phyloP scores from a whole-genome alignment of 441 rosid genomes.

The Euphorbia celastroides region DNA sequence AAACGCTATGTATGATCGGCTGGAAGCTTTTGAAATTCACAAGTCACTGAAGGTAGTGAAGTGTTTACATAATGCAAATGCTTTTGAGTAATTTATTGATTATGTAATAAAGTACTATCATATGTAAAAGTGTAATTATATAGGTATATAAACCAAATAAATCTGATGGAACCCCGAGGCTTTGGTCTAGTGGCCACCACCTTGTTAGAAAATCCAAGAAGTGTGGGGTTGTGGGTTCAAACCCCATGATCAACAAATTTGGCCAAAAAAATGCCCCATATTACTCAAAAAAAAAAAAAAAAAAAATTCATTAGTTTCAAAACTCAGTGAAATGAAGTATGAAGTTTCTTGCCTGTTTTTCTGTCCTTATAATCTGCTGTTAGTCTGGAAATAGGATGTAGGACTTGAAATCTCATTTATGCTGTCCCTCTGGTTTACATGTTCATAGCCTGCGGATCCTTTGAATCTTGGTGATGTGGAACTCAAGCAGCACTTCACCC shows the following conservation, averaged over 20 bases:
- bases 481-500: conserved; percentile 77
- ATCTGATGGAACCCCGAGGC: too few relatives aligned
- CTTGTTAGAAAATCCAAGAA: too few relatives aligned
- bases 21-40: conserved; percentile 49
- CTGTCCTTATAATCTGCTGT: neutral
- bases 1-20: conserved; percentile 33
- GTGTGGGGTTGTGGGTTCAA: too few relatives aligned
- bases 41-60: conserved; percentile 57
- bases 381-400: neutral
- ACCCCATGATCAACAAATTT: too few relatives aligned
- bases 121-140: too few relatives aligned
- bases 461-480: conserved; percentile 51
- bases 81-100: too few relatives aligned
- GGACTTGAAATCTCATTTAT: conserved; percentile 14
- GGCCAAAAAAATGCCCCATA: too few relatives aligned
- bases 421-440: conserved; percentile 16
- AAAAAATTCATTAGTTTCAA: too few relatives aligned
- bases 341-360: neutral
- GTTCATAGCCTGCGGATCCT: conserved; percentile 59
- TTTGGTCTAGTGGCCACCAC: too few relatives aligned
- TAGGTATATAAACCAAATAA: too few relatives aligned
- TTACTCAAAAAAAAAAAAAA: too few relatives aligned
- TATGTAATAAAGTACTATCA: too few relatives aligned
- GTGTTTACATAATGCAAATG: conserved; percentile 8
- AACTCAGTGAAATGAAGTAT: neutral